These are phyloP conservation scores for Ogataea neopini DNA, from an alignment of 805 yeast species.

Conservation along the genomic window DNA sequence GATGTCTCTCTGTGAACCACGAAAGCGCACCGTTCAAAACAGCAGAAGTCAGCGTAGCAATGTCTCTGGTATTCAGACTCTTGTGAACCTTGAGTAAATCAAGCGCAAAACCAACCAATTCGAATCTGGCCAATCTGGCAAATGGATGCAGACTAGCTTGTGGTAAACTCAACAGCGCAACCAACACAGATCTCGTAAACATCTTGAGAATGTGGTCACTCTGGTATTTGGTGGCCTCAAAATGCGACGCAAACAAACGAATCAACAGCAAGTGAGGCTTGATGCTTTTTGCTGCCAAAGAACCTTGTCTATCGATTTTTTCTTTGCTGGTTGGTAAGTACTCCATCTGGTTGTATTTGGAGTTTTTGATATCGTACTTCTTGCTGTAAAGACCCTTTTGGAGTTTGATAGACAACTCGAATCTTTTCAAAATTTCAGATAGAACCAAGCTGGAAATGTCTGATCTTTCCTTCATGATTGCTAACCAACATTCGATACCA, in stretches of 20 bases:
- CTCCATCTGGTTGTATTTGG: conserved; percentile 78
- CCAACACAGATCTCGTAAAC: conserved; percentile 59
- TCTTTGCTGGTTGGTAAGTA: conserved; percentile 80
- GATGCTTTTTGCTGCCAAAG: conserved; percentile 46
- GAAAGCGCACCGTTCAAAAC: conserved; percentile 68
- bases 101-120: conserved; percentile 66
- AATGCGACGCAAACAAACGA: conserved; percentile 68
- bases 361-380: conserved; percentile 51
- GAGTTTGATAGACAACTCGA: conserved; percentile 65
- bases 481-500: conserved; percentile 79
- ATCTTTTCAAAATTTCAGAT: conserved; percentile 65
- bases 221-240: conserved; percentile 75
- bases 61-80: conserved; percentile 48
- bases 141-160: conserved; percentile 81
- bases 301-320: conserved; percentile 53
- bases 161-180: conserved; percentile 52
- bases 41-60: conserved; percentile 45
- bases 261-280: conserved; percentile 72
- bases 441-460: conserved; percentile 58
- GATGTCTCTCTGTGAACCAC: conserved; percentile 69
- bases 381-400: conserved; percentile 66
- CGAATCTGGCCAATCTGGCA: conserved; percentile 74
- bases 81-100: conserved; percentile 61
- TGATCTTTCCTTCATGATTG: conserved; percentile 68
- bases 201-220: conserved; percentile 68